These are phyloP conservation scores for Apostasia ramifera DNA, from an alignment of 106 monocot genomes.

Conservation along the genomic window DNA sequence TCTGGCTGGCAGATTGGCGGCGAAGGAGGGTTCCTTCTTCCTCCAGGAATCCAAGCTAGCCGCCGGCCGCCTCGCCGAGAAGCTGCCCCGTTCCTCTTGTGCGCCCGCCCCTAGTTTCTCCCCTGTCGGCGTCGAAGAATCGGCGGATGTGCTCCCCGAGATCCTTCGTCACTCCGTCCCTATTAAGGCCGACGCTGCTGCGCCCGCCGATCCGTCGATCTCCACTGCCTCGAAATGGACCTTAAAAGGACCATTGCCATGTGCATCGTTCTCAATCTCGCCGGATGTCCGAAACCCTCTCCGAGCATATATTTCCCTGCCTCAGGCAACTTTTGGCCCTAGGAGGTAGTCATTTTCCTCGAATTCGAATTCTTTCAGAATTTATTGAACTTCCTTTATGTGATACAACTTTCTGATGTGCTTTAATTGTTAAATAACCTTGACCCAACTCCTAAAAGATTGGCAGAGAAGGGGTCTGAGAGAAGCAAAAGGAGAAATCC, in stretches of 20 bases:
- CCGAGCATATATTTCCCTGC: slow-evolving; percentile 57
- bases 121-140: not conserved
- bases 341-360: slow-evolving; percentile 39
- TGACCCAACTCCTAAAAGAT: no score
- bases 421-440: no score
- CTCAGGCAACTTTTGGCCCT: slow-evolving; percentile 88
- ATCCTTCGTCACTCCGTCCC: slow-evolving; percentile 94
- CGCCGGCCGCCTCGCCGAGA: slow-evolving; percentile 64
- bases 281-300: slow-evolving; percentile 59
- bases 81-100: slow-evolving; percentile 14
- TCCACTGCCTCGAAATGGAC: slow-evolving; percentile 59
- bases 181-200: slow-evolving; percentile 19
- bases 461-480: no score
- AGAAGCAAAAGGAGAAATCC: no score
- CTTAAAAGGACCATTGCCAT: slow-evolving; percentile 4
- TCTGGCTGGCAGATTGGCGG: slow-evolving; percentile 66
- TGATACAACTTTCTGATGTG: no score
- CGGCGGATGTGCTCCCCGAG: slow-evolving; percentile 80
- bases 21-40: slow-evolving; percentile 82
- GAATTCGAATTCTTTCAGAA: no score
- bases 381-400: no score
- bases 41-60: slow-evolving; percentile 79
- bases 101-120: not conserved
- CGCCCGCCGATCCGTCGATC: slow-evolving; percentile 23
- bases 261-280: slow-evolving; percentile 1